Percentiles rank a stretch among this genome's conserved stretches.
These are phyloP conservation scores for Psilocybe azurescens DNA, from an alignment of 768 basidiomycete species.

Conservation along the genomic window DNA sequence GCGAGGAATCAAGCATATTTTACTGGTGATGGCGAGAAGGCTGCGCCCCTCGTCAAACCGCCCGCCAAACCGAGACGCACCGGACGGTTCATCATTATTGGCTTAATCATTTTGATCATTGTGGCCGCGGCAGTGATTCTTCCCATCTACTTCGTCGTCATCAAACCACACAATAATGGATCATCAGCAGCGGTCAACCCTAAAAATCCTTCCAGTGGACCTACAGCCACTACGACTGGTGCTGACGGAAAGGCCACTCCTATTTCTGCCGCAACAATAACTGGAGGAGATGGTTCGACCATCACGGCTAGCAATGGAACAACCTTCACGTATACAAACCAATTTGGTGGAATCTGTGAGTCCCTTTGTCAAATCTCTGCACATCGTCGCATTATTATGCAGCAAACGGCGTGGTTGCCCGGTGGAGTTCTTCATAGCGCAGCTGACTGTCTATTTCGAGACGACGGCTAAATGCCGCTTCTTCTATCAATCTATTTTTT, in stretches of 20 bases:
- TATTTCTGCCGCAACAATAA: constrained; percentile 28
- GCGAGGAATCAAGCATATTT: not conserved
- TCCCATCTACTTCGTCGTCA: constrained; percentile 38
- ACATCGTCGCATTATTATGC: not conserved
- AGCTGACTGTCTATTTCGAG: not conserved
- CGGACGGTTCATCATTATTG: constrained; percentile 12
- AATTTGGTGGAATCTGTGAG: constrained; percentile 78
- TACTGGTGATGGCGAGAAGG: constrained; percentile 1
- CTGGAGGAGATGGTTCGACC: constrained; percentile 74
- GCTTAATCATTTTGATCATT: constrained; percentile 24
- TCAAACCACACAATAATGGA: constrained; percentile 28
- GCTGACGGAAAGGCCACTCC: constrained; percentile 15
- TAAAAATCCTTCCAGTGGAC: constrained; percentile 4
- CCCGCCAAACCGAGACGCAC: not conserved
- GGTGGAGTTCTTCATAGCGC: not conserved
- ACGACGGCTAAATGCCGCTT: not conserved
- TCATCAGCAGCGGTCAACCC: constrained; percentile 11
- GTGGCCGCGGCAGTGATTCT: constrained; percentile 36
- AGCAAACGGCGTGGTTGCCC: not conserved
- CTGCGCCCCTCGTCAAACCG: not conserved
- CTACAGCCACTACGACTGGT: constrained; percentile 11
- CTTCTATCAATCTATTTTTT: not conserved
- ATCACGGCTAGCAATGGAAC: constrained; percentile 70
- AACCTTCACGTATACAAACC: constrained; percentile 78
- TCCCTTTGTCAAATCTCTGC: constrained; percentile 1